Percentiles rank a stretch among this genome's conserved stretches.
phyloP scores from a whole-genome alignment of 2,329 filamentous ascomycete species.

The Alternaria postmessia region DNA sequence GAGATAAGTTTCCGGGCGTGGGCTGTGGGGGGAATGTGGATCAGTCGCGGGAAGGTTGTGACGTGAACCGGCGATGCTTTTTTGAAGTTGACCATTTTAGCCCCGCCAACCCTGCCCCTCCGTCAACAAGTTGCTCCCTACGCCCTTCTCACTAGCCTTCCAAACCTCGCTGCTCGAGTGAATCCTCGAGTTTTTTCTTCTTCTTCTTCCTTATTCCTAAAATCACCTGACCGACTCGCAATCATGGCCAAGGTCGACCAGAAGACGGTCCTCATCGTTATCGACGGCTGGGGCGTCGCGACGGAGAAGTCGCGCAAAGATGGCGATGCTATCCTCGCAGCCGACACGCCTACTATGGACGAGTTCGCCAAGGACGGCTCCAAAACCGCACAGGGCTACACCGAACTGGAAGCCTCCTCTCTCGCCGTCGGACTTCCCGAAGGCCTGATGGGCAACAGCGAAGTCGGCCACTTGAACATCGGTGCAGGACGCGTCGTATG shows the following conservation, averaged over 20 bases:
- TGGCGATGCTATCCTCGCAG: constrained; percentile 94
- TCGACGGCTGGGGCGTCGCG: constrained; percentile 97
- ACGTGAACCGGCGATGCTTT: constrained; percentile 32
- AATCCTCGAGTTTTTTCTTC: neutral
- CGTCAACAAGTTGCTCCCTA: constrained; percentile 25
- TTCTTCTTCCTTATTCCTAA: neutral
- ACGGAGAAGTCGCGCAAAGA: constrained; percentile 80
- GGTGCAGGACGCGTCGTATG: constrained; percentile 96
- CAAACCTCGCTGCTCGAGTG: neutral
- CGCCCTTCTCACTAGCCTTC: constrained; percentile 4
- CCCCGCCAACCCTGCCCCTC: constrained; percentile 41
- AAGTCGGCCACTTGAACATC: constrained; percentile 98
- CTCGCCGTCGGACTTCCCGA: constrained; percentile 95
- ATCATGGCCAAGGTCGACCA: constrained; percentile 73
- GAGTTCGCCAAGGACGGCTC: constrained; percentile 72
- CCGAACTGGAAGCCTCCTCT: constrained; percentile 93
- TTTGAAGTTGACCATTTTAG: constrained; percentile 17
- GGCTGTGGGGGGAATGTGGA: constrained; percentile 26
- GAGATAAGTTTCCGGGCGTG: constrained; percentile 35
- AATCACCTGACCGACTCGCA: constrained; percentile 32
- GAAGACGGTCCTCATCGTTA: constrained; percentile 84
- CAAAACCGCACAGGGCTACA: constrained; percentile 82
- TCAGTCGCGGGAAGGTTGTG: constrained; percentile 26
- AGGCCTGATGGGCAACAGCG: constrained; percentile 98
- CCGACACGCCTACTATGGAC: constrained; percentile 95